These are phyloP conservation scores for Peziza echinospora DNA, from an alignment of 495 filamentous ascomycete species.

Conservation along the genomic window DNA sequence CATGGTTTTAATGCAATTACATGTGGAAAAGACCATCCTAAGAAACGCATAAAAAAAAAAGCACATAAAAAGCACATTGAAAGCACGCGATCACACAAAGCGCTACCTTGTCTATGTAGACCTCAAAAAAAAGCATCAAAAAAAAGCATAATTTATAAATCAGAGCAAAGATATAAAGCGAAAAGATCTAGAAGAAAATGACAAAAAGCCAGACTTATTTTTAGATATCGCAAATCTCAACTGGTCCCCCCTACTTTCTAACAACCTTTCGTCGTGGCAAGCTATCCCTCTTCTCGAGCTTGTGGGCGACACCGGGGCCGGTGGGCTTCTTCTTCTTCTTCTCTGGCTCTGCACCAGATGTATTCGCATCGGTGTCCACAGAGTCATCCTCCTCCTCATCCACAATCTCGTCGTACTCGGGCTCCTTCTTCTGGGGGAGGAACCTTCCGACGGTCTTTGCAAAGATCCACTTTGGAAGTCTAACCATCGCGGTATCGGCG, in stretches of 20 bases:
- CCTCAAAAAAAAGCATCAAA: too few relatives aligned
- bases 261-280: slow-evolving; percentile 14
- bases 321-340: slow-evolving; percentile 8
- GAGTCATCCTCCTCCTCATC: slow-evolving; percentile 18
- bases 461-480: slow-evolving; percentile 45
- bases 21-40: too few relatives aligned
- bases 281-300: slow-evolving; percentile 14
- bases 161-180: too few relatives aligned
- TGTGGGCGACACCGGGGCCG: slow-evolving; percentile 6
- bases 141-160: too few relatives aligned
- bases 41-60: too few relatives aligned
- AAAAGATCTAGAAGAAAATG: too few relatives aligned
- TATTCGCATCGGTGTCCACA: slow-evolving; percentile 16
- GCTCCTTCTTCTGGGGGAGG: slow-evolving; percentile 21
- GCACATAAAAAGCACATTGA: too few relatives aligned
- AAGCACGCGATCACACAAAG: too few relatives aligned
- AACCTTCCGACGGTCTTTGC: slow-evolving; percentile 33
- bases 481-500: slow-evolving; percentile 45
- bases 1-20: too few relatives aligned
- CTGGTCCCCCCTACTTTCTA: slow-evolving; percentile 1
- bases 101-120: too few relatives aligned
- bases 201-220: too few relatives aligned
- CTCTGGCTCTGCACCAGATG: slow-evolving; percentile 14
- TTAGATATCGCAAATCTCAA: too few relatives aligned
- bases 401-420: slow-evolving; percentile 18